Percentiles rank a stretch among this genome's conserved stretches.
These are phyloP conservation scores for Arxiozyma heterogenica DNA, from an alignment of 1,139 yeast genomes.

Conservation along the genomic window DNA sequence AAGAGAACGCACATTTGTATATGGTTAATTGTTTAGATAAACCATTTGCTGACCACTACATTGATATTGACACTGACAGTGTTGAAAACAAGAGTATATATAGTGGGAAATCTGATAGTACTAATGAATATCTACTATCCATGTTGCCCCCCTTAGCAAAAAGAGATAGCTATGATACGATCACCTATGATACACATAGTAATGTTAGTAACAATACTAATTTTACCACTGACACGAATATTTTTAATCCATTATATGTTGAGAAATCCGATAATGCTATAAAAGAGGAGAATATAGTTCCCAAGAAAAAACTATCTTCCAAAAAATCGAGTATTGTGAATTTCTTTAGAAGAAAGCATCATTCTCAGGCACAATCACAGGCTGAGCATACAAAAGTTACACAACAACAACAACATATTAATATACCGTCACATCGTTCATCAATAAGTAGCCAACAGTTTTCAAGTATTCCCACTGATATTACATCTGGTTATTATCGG, in stretches of 20 bases:
- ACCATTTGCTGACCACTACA: background rate
- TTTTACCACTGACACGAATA: background rate
- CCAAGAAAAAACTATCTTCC: constrained; percentile 2
- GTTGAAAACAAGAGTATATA: constrained; percentile 1
- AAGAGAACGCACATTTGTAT: constrained; percentile 13
- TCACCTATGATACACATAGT: background rate
- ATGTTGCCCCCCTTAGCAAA: background rate
- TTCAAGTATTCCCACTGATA: background rate
- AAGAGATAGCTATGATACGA: background rate
- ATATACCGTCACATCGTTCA: background rate
- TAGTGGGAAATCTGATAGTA: background rate
- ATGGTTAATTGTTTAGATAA: constrained; percentile 21
- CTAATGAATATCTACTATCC: background rate
- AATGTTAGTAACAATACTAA: background rate
- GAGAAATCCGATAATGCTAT: background rate
- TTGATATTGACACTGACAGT: background rate
- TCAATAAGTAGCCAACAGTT: background rate
- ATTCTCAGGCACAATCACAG: background rate
- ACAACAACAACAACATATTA: background rate
- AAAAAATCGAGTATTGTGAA: constrained; percentile 15
- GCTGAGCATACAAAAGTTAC: background rate
- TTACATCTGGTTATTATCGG: background rate
- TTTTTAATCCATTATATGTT: background rate
- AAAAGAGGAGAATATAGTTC: background rate
- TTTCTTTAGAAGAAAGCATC: constrained; percentile 16